Base-by-base conservation (phyloP, 495 filamentous ascomycete species). In the Hypoxylon lienhwacheense region DNA sequence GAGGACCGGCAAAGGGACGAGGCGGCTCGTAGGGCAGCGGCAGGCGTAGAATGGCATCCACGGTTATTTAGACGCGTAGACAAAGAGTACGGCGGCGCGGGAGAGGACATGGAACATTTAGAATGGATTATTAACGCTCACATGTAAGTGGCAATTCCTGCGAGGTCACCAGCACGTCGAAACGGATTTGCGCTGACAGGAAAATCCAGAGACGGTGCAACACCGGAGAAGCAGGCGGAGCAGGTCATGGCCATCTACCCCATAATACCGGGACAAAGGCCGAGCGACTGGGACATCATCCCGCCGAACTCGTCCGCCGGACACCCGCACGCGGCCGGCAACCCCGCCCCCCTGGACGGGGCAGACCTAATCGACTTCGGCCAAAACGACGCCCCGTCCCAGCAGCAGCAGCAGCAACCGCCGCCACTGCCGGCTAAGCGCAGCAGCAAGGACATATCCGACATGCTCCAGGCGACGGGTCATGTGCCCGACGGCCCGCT, bases 41-140 rank as follows among this genome's bases (percentile, higher is more conserved):
- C 93, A 7, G 90, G 87, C 37, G 76, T 92, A 10, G 91, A 95
- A 52, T 99, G 95, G 95, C 84, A 82, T 43, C 92, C 93, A 5
- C 79, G 80, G 48, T 80, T 96, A 12, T 99, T 99, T 77, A 80
- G 89, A 53, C 66, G 65, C 44, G 85, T 95, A 7, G 78, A 81
- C 20, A 86, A 85, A 24, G 89, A 89, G 2, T 84, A 84, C 12
- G 83, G 82, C 29, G 87, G 85, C 10, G 60, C 77, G 5, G 88
- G 89, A 40, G 91, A 95, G 59, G 92, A 91, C 12, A 90, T 96
- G 63, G 82, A 82, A 49, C 86, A 87, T 49, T 75, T 99, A 16
- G 95, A 99, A 69, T 99, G 89, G 89, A 90, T 97, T 61, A 86
- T 99, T 63, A 86, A 90, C 66, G 87, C 95, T 8, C 75, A 86